Percentiles rank a stretch among this genome's conserved stretches.
Evolutionary conservation across 75 land plant genomes (phyloP).

Genomic region (Gnetum montanum): DNA sequence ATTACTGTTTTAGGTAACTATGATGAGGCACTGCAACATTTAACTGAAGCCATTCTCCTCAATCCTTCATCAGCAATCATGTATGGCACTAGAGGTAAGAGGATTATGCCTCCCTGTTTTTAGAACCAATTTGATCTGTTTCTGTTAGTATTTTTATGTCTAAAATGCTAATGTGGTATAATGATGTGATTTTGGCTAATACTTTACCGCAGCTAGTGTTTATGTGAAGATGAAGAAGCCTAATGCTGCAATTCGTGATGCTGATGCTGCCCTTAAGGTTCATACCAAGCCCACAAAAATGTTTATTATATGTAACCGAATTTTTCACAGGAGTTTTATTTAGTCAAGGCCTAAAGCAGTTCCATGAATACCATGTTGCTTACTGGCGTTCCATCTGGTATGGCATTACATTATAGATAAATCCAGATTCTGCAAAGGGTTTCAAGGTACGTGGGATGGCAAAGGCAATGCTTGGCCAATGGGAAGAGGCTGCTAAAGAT

Average conservation of each 20-base stretch:
- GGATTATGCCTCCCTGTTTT: too few relatives aligned
- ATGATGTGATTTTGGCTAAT: too few relatives aligned
- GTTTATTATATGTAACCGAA: too few relatives aligned
- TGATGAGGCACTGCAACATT: conserved; percentile 65
- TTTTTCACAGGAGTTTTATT: too few relatives aligned
- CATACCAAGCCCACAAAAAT: too few relatives aligned
- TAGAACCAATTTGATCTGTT: background rate
- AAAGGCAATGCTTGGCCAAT: conserved; percentile 67
- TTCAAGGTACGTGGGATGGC: conserved; percentile 91
- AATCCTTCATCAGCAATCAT: conserved; percentile 92
- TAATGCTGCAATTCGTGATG: conserved; percentile 98
- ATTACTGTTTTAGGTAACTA: conserved; percentile 47
- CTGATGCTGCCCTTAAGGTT: conserved; percentile 91
- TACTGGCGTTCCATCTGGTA: too few relatives aligned
- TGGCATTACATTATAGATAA: conserved; percentile 76
- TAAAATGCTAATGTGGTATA: too few relatives aligned
- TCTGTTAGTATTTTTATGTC: too few relatives aligned
- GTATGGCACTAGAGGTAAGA: conserved; percentile 87
- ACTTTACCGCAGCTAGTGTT: conserved; percentile 68
- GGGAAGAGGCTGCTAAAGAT: conserved; percentile 96
- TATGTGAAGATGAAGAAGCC: conserved; percentile 97
- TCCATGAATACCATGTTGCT: background rate
- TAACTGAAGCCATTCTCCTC: conserved; percentile 75
- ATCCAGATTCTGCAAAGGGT: conserved; percentile 95
- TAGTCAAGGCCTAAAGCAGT: background rate